Evolutionary conservation across 202 grass and related monocot species (phyloP).

Genomic region (Eragrostis tef): DNA sequence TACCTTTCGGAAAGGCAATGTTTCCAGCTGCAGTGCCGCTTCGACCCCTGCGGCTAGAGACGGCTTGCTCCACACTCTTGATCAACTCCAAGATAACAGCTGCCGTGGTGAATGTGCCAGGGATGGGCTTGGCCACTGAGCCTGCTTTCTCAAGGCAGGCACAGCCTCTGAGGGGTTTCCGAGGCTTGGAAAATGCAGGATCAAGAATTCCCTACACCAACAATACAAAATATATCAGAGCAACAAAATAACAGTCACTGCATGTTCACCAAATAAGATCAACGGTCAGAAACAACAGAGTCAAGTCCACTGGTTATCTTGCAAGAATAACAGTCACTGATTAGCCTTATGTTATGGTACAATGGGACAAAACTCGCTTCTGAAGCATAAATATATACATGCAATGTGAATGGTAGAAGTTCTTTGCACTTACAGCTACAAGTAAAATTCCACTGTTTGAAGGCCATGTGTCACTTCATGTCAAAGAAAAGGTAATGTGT

Average conservation of each 20-base stretch:
- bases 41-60: slow-evolving; percentile 78
- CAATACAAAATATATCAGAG: background rate
- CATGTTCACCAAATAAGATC: background rate
- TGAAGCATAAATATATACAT: background rate
- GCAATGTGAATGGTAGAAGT: background rate
- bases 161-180: slow-evolving; percentile 29
- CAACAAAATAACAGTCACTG: background rate
- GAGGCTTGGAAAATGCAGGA: slow-evolving; percentile 79
- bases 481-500: too few relatives aligned
- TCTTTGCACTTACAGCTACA: background rate
- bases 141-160: slow-evolving; percentile 33
- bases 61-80: slow-evolving; percentile 67
- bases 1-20: slow-evolving; percentile 89
- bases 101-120: slow-evolving; percentile 63
- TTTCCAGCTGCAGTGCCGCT: slow-evolving; percentile 81
- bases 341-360: background rate
- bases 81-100: slow-evolving; percentile 70
- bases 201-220: slow-evolving; percentile 76
- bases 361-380: too few relatives aligned
- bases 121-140: slow-evolving; percentile 37
- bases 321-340: background rate
- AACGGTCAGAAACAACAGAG: background rate
- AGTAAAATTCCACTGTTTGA: too few relatives aligned
- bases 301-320: too few relatives aligned
- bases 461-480: too few relatives aligned